phyloP scores from a whole-genome alignment of 148 eudicot species.

The Rhododendron ovatum region DNA sequence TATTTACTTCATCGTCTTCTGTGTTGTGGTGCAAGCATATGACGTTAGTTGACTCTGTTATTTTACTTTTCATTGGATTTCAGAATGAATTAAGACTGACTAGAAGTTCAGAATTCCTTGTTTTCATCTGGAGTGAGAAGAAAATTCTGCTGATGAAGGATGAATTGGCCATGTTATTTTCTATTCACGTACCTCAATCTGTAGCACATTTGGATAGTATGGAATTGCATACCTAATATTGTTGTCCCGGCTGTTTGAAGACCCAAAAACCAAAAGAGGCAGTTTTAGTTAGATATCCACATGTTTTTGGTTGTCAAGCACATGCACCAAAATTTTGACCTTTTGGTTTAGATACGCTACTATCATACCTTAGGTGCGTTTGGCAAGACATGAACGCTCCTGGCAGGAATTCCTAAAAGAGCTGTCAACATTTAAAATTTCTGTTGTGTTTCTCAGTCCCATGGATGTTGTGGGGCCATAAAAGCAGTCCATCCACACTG shows the following conservation, averaged over 20 bases:
- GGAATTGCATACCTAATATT: neutral
- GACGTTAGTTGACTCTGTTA: neutral
- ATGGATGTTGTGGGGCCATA: neutral
- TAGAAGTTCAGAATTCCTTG: neutral
- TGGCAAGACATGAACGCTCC: neutral
- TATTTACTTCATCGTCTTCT: neutral
- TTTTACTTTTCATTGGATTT: neutral
- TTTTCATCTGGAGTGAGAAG: neutral
- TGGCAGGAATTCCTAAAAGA: neutral
- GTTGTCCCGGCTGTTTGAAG: neutral
- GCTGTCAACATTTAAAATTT: neutral
- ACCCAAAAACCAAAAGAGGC: neutral
- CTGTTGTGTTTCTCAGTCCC: constrained; percentile 2
- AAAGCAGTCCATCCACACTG: neutral
- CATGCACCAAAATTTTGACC: neutral
- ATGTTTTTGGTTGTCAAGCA: neutral
- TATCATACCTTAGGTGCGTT: neutral
- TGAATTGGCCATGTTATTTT: neutral
- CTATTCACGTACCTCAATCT: neutral
- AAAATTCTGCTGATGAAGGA: neutral
- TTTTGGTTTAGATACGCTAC: neutral
- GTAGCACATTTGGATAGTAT: neutral
- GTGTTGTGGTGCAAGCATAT: neutral
- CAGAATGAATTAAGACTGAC: neutral
- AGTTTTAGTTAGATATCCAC: neutral